Conservation (phyloP, 768 basidiomycete genomes). For the Lentinula aciculospora region DNA sequence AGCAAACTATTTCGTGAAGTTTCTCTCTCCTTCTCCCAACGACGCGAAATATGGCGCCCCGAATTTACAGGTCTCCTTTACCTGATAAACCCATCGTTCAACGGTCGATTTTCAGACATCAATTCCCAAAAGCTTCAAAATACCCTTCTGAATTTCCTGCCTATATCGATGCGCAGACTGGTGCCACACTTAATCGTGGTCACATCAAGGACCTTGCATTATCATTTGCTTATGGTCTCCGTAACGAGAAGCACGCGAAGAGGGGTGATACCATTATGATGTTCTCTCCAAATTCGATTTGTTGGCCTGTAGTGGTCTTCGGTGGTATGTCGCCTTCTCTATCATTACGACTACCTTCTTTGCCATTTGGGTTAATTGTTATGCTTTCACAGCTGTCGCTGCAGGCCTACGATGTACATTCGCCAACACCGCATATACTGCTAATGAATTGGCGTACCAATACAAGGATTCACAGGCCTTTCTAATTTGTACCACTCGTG, state of each 20-base stretch:
- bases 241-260: slow-evolving; percentile 20
- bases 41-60: slow-evolving; percentile 11
- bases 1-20: background rate
- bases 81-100: slow-evolving; percentile 18
- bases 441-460: slow-evolving; percentile 51
- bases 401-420: slow-evolving; percentile 47
- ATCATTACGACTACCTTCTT: too few species aligned
- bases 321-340: slow-evolving; percentile 14
- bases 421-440: slow-evolving; percentile 49
- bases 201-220: slow-evolving; percentile 39
- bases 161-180: slow-evolving; percentile 51
- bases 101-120: slow-evolving; percentile 24
- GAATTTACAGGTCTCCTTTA: slow-evolving; percentile 23
- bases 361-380: too few species aligned
- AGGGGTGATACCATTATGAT: slow-evolving; percentile 42
- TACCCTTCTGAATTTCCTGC: slow-evolving; percentile 32
- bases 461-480: slow-evolving; percentile 61
- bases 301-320: slow-evolving; percentile 43
- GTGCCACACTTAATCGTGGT: slow-evolving; percentile 37
- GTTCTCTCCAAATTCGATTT: slow-evolving; percentile 48
- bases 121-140: slow-evolving; percentile 14
- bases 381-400: slow-evolving; percentile 27
- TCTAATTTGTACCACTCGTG: slow-evolving; percentile 61
- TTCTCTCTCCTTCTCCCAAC: background rate
- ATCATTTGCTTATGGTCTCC: slow-evolving; percentile 41